Conservation (phyloP, 1,284 basidiomycete species). For the Hypsizygus ulmarius region DNA sequence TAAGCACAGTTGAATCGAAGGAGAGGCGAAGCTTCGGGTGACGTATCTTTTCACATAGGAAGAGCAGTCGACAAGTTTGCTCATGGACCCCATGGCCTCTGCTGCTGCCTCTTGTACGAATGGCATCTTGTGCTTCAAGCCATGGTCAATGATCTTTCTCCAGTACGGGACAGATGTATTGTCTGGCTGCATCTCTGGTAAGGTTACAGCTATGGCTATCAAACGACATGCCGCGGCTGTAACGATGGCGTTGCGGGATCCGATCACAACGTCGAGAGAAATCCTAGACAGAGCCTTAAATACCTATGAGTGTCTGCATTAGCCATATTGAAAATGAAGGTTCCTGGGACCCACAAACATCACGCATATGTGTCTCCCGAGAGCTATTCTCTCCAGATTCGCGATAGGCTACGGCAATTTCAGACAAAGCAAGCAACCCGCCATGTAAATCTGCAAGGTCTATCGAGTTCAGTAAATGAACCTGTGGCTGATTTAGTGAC, state of each 20-base stretch:
- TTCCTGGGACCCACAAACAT: constrained; percentile 24
- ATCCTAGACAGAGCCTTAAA: constrained; percentile 57
- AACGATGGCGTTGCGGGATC: constrained; percentile 72
- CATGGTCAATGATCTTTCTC: constrained; percentile 68
- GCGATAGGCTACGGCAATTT: constrained; percentile 60
- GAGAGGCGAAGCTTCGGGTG: constrained; percentile 13
- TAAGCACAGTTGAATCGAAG: constrained; percentile 7
- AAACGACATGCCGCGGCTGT: constrained; percentile 74
- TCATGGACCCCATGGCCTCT: constrained; percentile 61
- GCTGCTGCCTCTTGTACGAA: constrained; percentile 77
- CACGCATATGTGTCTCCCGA: constrained; percentile 19
- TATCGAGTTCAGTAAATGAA: constrained; percentile 55
- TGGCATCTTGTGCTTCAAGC: constrained; percentile 65
- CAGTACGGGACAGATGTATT: constrained; percentile 52
- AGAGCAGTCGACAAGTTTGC: constrained; percentile 64
- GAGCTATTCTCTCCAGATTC: constrained; percentile 28
- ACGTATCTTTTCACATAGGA: constrained; percentile 70
- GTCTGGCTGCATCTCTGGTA: constrained; percentile 46
- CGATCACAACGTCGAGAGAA: constrained; percentile 56
- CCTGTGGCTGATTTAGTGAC: constrained; percentile 38
- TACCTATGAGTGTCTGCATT: constrained; percentile 37
- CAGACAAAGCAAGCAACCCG: constrained; percentile 69
- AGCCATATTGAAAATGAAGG: not conserved
- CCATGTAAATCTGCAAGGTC: constrained; percentile 82
- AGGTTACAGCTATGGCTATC: constrained; percentile 64